Base-by-base conservation (phyloP, 257 asterid species). In the Leptodermis oblonga region DNA sequence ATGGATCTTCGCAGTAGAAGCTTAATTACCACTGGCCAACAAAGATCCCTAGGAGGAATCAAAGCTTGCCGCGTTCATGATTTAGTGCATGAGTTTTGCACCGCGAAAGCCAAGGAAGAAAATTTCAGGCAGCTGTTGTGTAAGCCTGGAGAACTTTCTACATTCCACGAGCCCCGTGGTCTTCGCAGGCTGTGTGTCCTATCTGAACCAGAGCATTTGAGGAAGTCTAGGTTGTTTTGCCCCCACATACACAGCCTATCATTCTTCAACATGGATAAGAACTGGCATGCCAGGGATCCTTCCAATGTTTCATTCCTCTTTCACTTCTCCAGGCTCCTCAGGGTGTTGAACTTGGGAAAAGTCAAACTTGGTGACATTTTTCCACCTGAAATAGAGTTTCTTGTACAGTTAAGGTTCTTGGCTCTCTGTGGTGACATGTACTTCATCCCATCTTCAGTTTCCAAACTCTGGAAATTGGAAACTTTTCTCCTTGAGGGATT, bases 41-140 rank as follows among this genome's bases (percentile, higher is more conserved):
- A 45, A 45, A 66, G 61, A n/a, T 73, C 39, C 3, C 30, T 34
- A 23, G n/a, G n/a, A 37, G 48, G 68, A 58, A 1, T 70, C 54
- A 70, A 74, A 78, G 10, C 78, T 13, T 68, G 75, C 11, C 37
- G 26, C 30, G 20, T 69, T 46, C 82, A 78, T 59, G 76, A 78
- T 30, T 39, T 74, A 17, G 43, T 73, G 36, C 76, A 65, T 60
- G 54, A 74, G 12, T 78, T 78, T 46, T 74, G 74, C 54, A 15
- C 3, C 33, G 49, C 7, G 4, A 73, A 54, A 41, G 75, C 75
- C 34, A 20, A 22, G 39, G 64, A 51, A 22, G 72, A 73, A 52
- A 56, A 73, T 4, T 66, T 78, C 64, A 39, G 37, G 1, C n/a
- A 23, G 18, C 8, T 30, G 64, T 34, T 58, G 9, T n/a, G 25